Evolutionary conservation across 2,329 filamentous ascomycete species (phyloP).

Genomic region (Stagonosporopsis cucurbitacearum): DNA sequence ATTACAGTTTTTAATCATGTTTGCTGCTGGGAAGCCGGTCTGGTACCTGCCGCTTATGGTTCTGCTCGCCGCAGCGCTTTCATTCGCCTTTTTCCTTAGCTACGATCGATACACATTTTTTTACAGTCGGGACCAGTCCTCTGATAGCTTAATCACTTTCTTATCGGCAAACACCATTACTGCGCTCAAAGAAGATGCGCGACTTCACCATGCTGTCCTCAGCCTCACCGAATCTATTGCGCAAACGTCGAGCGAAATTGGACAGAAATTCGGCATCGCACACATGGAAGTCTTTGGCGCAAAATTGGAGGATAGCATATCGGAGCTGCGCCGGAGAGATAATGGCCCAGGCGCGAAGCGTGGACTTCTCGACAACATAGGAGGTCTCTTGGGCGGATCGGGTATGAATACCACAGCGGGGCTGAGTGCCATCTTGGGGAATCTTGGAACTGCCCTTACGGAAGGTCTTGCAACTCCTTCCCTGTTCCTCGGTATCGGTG

Average conservation of each 20-base stretch:
- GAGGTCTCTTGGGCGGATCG: conserved; percentile 13
- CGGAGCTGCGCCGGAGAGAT: conserved; percentile 15
- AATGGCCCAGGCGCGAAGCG: conserved; percentile 12
- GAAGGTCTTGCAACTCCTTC: conserved; percentile 33
- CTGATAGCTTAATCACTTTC: conserved; percentile 17
- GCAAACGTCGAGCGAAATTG: conserved; percentile 27
- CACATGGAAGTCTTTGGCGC: conserved; percentile 26
- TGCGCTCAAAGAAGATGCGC: conserved; percentile 33
- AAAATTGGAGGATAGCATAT: conserved; percentile 26
- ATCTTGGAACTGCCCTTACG: conserved; percentile 20
- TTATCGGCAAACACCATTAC: conserved; percentile 32
- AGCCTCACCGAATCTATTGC: conserved; percentile 32
- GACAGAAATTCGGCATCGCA: conserved; percentile 20
- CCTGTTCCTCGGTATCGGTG: conserved; percentile 39
- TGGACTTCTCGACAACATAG: conserved; percentile 20
- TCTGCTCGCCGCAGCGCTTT: conserved; percentile 22
- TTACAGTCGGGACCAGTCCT: conserved; percentile 1
- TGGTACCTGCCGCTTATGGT: conserved; percentile 35
- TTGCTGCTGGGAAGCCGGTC: conserved; percentile 29
- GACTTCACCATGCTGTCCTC: conserved; percentile 31
- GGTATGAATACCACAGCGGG: conserved; percentile 22
- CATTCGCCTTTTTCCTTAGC: conserved; percentile 27
- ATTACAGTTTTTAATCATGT: conserved; percentile 32
- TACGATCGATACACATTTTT: conserved; percentile 18
- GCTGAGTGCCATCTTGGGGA: conserved; percentile 19